A percentile compares a stretch with the other conserved stretches of the same genome.
phyloP scores from a whole-genome alignment of 2,329 filamentous ascomycete genomes.

The Apiospora kogelbergensis region DNA sequence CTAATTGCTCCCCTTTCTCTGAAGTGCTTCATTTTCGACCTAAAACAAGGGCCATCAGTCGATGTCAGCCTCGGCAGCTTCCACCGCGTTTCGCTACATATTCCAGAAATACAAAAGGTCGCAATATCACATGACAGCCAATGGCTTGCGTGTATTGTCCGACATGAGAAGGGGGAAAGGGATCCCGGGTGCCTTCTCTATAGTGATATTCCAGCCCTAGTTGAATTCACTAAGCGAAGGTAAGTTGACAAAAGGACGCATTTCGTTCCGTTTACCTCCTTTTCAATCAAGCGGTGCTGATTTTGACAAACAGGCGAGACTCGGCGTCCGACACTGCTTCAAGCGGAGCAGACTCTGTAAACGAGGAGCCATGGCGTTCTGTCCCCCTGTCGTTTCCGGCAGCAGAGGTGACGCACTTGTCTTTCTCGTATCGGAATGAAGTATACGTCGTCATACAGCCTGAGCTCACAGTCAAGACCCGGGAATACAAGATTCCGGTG shows the following conservation, averaged over 20 bases:
- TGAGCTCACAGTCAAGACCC: background rate
- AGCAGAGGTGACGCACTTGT: background rate
- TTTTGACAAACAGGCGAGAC: background rate
- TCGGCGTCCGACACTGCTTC: background rate
- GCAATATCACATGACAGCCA: background rate
- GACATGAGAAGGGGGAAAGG: background rate
- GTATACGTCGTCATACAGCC: background rate
- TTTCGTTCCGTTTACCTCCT: background rate
- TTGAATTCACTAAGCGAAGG: background rate
- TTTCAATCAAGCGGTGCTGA: background rate
- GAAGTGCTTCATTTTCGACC: background rate
- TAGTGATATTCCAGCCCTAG: background rate
- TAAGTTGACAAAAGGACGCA: background rate
- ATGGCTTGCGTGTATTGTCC: background rate
- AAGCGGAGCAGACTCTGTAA: background rate
- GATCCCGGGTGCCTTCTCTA: background rate
- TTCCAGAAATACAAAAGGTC: constrained; percentile 2
- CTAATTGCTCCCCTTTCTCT: background rate
- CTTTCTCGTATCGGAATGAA: background rate
- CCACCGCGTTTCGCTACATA: background rate
- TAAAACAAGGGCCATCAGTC: background rate
- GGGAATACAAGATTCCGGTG: background rate
- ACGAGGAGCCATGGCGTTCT: background rate
- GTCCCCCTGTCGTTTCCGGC: background rate
- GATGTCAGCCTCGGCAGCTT: background rate